Evolutionary conservation across 1,284 basidiomycete genomes (phyloP), one percentile per base, ranked within the genome.

Genomic region (Sporisorium sorghi): DNA sequence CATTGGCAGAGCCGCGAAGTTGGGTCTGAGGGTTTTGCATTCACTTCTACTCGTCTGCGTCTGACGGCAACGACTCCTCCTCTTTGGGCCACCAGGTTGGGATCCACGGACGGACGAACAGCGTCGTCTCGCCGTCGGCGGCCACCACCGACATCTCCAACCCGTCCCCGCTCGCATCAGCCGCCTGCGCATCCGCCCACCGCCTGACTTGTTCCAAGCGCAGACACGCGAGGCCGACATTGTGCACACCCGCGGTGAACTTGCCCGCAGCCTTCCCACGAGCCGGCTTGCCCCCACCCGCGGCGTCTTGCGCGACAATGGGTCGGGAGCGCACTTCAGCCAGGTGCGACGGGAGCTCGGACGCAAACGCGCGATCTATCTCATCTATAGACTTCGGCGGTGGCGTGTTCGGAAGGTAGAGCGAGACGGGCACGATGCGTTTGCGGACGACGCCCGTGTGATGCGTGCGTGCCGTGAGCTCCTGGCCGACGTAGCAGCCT

Each of bases 401-500:
- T 5, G 48, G 28, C 3, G 57, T 54, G 32, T 37, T 54, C 2
- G 56, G 44, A 6, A 37, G 54, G 40, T 78, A 76, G 43, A 84
- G 54, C 2, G 42, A 24, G 1, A 97, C 88, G 3, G 95, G 94
- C 9, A 96, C 86, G 48, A 96, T 91, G 19, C 97, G 90, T 85
- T 99, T 99, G 61, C 97, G 88, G 26, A 97, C 88, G 15, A 92
- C 89, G 8, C 97, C 97, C 1, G 92, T 97, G 83, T 97, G 94
- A 84, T 97, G 96, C 23, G 96, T 98, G 30, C 97, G 89, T 2
- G 97, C 95, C 0, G 96, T 98, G 42, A 99, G 87, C 81, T 99
- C 97, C 87, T 99, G 97, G 3, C 97, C 97, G 2, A 99, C 90
- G 82, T 98, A 99, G 85, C 97, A 99, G 7, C 97, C 97, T 86